Conservation (phyloP, 1,139 yeast species). For the Lodderomyces margitis region DNA sequence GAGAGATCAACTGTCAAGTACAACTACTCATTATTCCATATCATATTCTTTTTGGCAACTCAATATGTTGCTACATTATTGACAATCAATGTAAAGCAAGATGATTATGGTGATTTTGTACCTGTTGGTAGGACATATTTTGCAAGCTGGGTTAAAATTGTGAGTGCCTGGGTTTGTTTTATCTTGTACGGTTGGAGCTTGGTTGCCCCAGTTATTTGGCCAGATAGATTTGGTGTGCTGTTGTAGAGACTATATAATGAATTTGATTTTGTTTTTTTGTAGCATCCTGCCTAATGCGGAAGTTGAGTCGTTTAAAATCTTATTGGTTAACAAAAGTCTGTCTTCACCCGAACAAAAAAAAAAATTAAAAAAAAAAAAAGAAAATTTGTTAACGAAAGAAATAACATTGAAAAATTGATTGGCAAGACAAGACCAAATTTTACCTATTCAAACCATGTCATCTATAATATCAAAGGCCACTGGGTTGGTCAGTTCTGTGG, state of each 20-base stretch:
- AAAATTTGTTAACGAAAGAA: constrained; percentile 1
- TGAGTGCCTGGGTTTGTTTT: constrained; percentile 91
- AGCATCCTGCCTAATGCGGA: constrained; percentile 19
- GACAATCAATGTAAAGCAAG: constrained; percentile 87
- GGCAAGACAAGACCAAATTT: neutral
- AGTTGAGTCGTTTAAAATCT: constrained; percentile 17
- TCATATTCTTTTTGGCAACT: constrained; percentile 91
- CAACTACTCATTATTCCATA: constrained; percentile 84
- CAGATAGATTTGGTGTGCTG: constrained; percentile 65
- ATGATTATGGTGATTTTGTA: constrained; percentile 82
- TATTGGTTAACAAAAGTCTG: constrained; percentile 17
- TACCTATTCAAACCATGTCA: constrained; percentile 35
- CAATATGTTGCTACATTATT: constrained; percentile 94
- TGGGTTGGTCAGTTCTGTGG: constrained; percentile 36
- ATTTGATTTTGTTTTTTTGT: neutral
- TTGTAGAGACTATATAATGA: neutral
- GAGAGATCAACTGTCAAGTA: constrained; percentile 72
- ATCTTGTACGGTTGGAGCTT: constrained; percentile 86
- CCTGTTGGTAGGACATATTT: constrained; percentile 98
- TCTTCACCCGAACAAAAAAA: constrained; percentile 5
- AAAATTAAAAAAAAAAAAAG: constrained; percentile 6
- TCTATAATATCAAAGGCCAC: constrained; percentile 50
- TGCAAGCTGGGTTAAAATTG: constrained; percentile 90
- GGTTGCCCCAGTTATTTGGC: constrained; percentile 84
- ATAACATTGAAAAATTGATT: neutral